Percentiles rank a stretch among this genome's conserved stretches.
Conservation (phyloP, 768 basidiomycete species). For the Filobasidium wieringae region DNA sequence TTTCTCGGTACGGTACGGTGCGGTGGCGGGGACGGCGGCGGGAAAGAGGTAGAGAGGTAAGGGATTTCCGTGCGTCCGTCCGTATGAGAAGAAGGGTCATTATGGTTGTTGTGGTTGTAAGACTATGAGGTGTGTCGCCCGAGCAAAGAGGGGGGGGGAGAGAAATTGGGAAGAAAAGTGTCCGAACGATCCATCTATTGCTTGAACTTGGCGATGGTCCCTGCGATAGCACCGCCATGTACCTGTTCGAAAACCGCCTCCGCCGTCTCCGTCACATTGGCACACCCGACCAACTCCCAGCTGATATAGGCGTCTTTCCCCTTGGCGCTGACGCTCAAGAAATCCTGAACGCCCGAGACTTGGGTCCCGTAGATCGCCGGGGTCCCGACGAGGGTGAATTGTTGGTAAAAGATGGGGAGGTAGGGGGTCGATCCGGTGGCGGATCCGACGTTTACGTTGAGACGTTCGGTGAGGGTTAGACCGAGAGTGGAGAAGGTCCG, state of each 20-base stretch:
- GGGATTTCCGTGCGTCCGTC: too few relatives aligned
- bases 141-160: too few relatives aligned
- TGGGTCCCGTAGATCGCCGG: slow-evolving; percentile 10
- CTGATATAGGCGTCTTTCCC: slow-evolving; percentile 8
- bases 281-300: slow-evolving; percentile 19
- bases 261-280: slow-evolving; percentile 9
- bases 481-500: slow-evolving; percentile 16
- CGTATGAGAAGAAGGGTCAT: too few relatives aligned
- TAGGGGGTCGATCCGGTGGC: slow-evolving; percentile 6
- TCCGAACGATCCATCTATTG: too few relatives aligned
- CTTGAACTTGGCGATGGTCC: slow-evolving; percentile 9
- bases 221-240: slow-evolving; percentile 5
- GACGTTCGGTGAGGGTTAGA: slow-evolving; percentile 16
- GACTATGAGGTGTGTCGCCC: too few relatives aligned
- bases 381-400: slow-evolving; percentile 14
- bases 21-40: too few relatives aligned
- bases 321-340: slow-evolving; percentile 13
- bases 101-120: too few relatives aligned
- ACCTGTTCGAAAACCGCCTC: slow-evolving; percentile 10
- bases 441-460: slow-evolving; percentile 12
- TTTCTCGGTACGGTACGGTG: too few relatives aligned
- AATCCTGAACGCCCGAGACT: slow-evolving; percentile 10
- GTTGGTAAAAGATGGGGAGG: slow-evolving; percentile 15
- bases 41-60: too few relatives aligned
- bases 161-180: too few relatives aligned